Base-by-base conservation (phyloP, 352 stramenopile genomes). In the Globisporangium barbulae region DNA sequence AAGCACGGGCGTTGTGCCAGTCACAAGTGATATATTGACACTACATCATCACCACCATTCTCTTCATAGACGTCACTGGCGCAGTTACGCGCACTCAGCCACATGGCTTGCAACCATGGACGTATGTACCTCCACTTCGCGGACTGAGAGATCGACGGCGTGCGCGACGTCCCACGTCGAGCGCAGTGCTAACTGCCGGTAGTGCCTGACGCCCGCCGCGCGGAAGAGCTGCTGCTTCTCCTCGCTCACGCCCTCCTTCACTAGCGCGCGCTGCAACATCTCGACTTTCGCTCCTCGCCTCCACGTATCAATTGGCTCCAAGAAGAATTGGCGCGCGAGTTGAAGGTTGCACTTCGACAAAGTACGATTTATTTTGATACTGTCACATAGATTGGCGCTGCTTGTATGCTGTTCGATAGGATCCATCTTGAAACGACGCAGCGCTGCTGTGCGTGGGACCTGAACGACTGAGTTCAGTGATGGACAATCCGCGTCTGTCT, bases 211-310 rank as follows among this genome's bases (percentile, higher is more conserved):
- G 33, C 85, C 85, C 15, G 80, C 78, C 1, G 76, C 65, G n/a
- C 60, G 72, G 53, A 93, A 76, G 22, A 81, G 55, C 39, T 70
- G 64, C 12, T 69, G 78, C 25, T 69, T 70, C 37, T 71, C 72
- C 66, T 84, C 76, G 59, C 74, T 72, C 59, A 90, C 73, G 49
- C 73, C 71, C 60, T 93, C 83, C 22, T 67, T 69, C 71, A 63
- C 61, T 45, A 92, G 67, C n/a, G 76, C 73, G 21, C 79, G 81
- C 54, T 79, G 70, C 65, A 93, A 64, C 85, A 91, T 91, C 57
- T 44, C 53, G 21, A 9, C 28, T 3, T n/a, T 6, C n/a, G 48
- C 4, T 33, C 2, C 22, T 53, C 30, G 9, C 10, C 19, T 10
- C 21, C 47, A 35, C 7, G 48, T 13, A 19, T n/a, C 15, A 56